These are phyloP conservation scores for Penicillium sp. DNA, from an alignment of 2,329 filamentous ascomycete species.

Conservation along the genomic window DNA sequence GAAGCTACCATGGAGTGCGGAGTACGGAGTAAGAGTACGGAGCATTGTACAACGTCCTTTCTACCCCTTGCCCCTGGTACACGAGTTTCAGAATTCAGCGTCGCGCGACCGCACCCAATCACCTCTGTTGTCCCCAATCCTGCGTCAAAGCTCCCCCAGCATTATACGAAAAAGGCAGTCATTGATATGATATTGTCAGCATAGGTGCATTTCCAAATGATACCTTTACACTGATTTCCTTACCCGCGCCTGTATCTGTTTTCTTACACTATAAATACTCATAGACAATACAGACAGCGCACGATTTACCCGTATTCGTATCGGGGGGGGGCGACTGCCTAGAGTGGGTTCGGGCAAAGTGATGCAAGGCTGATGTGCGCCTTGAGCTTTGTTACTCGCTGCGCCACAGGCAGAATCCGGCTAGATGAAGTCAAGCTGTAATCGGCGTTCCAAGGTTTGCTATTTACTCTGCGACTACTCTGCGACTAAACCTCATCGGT, in stretches of 20 bases:
- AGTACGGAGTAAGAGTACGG: too few relatives aligned
- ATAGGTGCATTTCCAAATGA: neutral
- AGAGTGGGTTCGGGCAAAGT: neutral
- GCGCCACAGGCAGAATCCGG: slow-evolving; percentile 1
- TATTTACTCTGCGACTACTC: neutral
- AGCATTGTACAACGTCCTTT: neutral
- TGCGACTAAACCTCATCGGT: neutral
- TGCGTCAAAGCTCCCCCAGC: slow-evolving; percentile 8
- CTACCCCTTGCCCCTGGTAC: neutral
- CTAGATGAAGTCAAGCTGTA: slow-evolving; percentile 2
- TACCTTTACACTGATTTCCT: neutral
- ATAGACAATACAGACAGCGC: neutral
- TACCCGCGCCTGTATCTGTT: neutral
- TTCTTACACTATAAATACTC: neutral
- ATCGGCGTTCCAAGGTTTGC: neutral
- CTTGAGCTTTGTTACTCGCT: neutral
- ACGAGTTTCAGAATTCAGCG: slow-evolving; percentile 12
- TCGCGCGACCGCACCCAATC: slow-evolving; percentile 16
- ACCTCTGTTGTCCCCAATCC: neutral
- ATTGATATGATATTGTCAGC: neutral
- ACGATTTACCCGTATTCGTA: slow-evolving; percentile 5
- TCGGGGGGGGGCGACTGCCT: slow-evolving; percentile 1
- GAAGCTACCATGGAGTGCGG: neutral
- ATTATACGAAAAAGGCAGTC: neutral
- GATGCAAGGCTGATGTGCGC: slow-evolving; percentile 5